Evolutionary conservation across 306 rosid genomes (phyloP), one percentile per base, ranked within the genome.

Genomic region (Corylus avellana): DNA sequence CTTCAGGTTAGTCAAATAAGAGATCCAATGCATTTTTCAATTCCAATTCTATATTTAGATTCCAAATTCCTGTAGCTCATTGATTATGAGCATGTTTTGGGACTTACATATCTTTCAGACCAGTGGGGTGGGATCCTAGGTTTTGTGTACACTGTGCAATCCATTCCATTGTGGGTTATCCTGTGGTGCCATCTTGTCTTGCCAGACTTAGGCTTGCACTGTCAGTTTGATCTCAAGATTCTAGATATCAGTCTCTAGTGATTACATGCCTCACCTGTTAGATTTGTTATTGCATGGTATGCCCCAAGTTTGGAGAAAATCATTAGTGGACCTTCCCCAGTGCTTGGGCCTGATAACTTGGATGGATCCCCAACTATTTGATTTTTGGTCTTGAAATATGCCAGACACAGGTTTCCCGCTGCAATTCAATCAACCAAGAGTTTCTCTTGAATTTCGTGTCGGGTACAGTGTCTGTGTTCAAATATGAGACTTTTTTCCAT

Each of bases 321-420:
- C n/a, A 3, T 59, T 20, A 12, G 66, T 5, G 70, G 12, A 35
- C 35, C 10, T 35, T 35, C 70, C 22, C 32, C 12, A 35, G 46
- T 64, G 51, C 29, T 42, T 67, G 5, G 29, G 50, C 72, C 51
- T 67, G 72, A 39, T 42, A 27, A 67, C 12, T 4, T 67, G 25
- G 49, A 67, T 9, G 72, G 29, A 67, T 67, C 50, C 22, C 51
- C 50, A 67, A 67, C 35, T 39, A 39, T 37, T 37, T 37, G 27
- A 18, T n/a, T 42, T 67, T 48, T 67, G 51, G 72, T 67, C 72
- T 67, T 67, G 51, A 67, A 42, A 67, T 67, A 67, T 29, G 44
- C 39, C 68, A 37, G 27, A 67, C 8, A 18, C 39, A 62, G 27
- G 4, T 12, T 67, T 67, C 11, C 16, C 13, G 18, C 51, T 8